phyloP scores from a whole-genome alignment of 495 filamentous ascomycete species.

The Aspergillus sparsus region DNA sequence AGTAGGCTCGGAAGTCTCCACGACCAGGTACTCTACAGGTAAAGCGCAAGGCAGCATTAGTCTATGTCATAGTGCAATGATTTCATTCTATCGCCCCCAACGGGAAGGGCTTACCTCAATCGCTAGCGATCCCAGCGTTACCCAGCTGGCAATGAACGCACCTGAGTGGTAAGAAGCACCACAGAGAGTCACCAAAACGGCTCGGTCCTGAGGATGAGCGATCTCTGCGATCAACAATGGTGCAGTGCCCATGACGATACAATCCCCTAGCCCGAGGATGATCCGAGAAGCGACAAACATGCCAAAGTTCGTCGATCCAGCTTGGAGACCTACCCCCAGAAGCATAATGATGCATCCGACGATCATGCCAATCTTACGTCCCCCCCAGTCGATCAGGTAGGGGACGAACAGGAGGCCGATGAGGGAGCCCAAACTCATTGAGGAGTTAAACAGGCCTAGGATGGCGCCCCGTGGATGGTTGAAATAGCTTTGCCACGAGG shows the following conservation, averaged over 20 bases:
- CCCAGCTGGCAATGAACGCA: conserved; percentile 8
- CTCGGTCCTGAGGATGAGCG: conserved; percentile 14
- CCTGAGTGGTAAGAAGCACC: conserved; percentile 4
- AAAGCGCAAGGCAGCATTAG: neutral
- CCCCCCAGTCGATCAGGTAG: conserved; percentile 25
- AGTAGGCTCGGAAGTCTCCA: conserved; percentile 12
- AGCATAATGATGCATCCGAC: conserved; percentile 29
- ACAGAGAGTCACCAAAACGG: conserved; percentile 1
- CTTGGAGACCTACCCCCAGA: conserved; percentile 20
- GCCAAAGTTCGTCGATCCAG: conserved; percentile 5
- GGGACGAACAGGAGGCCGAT: conserved; percentile 25
- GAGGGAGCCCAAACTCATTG: conserved; percentile 28
- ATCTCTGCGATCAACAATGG: conserved; percentile 14
- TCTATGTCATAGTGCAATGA: neutral
- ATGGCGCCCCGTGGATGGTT: conserved; percentile 33
- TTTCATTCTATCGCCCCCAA: neutral
- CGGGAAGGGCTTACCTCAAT: neutral
- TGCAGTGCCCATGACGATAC: conserved; percentile 6
- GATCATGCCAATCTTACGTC: conserved; percentile 21
- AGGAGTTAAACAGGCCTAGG: conserved; percentile 30
- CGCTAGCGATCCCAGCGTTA: conserved; percentile 4
- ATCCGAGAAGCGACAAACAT: conserved; percentile 8
- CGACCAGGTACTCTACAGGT: conserved; percentile 7
- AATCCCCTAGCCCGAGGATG: conserved; percentile 6
- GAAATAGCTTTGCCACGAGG: conserved; percentile 48